phyloP scores from a whole-genome alignment of 768 basidiomycete species.

The Boletus eberwhitei region DNA sequence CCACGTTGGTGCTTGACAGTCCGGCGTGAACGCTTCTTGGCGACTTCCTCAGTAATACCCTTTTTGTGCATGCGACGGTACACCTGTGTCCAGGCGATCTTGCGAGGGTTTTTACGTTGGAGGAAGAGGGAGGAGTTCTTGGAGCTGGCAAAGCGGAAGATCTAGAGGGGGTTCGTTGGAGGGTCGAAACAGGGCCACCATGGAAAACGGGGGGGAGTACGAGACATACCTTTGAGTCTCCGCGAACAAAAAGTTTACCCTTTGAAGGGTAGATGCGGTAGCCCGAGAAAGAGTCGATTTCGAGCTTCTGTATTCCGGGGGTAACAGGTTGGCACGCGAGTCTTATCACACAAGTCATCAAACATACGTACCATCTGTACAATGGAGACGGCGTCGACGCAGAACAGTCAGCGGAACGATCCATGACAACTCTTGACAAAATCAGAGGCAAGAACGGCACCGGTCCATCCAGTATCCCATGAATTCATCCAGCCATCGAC shows the following conservation, averaged over 20 bases:
- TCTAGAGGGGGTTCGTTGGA: slow-evolving; percentile 39
- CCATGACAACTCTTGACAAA: slow-evolving; percentile 8
- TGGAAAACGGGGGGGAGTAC: not conserved
- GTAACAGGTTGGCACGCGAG: not conserved
- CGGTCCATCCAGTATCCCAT: slow-evolving; percentile 36
- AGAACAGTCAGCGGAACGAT: slow-evolving; percentile 18
- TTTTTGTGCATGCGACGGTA: slow-evolving; percentile 99
- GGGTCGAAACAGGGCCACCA: not conserved
- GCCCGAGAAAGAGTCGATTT: slow-evolving; percentile 97
- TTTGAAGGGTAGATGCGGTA: slow-evolving; percentile 97
- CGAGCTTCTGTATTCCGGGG: slow-evolving; percentile 72
- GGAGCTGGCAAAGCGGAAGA: slow-evolving; percentile 92
- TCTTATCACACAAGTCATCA: not conserved
- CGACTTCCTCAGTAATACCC: slow-evolving; percentile 98
- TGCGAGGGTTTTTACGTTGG: slow-evolving; percentile 99
- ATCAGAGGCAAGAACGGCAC: slow-evolving; percentile 8
- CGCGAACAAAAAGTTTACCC: slow-evolving; percentile 94
- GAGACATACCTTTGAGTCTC: slow-evolving; percentile 83
- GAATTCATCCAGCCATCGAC: slow-evolving; percentile 42
- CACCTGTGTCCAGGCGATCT: slow-evolving; percentile 95
- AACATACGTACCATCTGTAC: slow-evolving; percentile 26
- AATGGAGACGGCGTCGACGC: not conserved
- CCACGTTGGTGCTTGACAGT: slow-evolving; percentile 98
- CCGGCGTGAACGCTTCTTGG: slow-evolving; percentile 96
- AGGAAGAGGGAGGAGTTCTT: slow-evolving; percentile 97